phyloP scores from a whole-genome alignment of 371 early-diverging fungal species.

The Thermomucor indicae-seudaticae region DNA sequence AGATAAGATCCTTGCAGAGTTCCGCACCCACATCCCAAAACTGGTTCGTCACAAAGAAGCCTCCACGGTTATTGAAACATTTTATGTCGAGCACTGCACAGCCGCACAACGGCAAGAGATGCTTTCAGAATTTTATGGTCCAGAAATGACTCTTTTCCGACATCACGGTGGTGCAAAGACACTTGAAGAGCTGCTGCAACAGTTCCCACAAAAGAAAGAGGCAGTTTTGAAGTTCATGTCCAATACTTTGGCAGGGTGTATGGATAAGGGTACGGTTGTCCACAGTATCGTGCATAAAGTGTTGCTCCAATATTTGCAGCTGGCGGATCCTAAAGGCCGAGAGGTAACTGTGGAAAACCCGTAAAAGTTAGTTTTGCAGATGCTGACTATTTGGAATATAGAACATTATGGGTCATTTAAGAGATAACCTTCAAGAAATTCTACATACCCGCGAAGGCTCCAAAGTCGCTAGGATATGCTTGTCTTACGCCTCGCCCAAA shows the following conservation, averaged over 20 bases:
- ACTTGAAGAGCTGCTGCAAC: constrained; percentile 61
- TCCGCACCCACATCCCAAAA: constrained; percentile 78
- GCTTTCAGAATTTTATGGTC: constrained; percentile 92
- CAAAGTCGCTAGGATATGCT: constrained; percentile 75
- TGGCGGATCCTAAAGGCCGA: constrained; percentile 58
- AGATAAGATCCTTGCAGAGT: constrained; percentile 71
- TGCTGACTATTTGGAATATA: constrained; percentile 4
- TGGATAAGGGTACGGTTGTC: constrained; percentile 83
- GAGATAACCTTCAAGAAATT: constrained; percentile 82
- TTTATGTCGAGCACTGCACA: constrained; percentile 78
- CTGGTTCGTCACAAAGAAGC: constrained; percentile 82
- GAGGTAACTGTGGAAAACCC: constrained; percentile 40
- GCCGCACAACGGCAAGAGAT: constrained; percentile 71
- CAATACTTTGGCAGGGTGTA: constrained; percentile 62
- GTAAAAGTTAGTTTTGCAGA: neutral
- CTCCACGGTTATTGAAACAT: constrained; percentile 79
- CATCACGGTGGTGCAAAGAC: constrained; percentile 46
- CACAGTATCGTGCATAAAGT: constrained; percentile 87
- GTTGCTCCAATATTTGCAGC: constrained; percentile 76
- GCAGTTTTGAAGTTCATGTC: constrained; percentile 70
- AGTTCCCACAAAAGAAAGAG: constrained; percentile 75
- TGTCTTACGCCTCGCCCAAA: constrained; percentile 76
- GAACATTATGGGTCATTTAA: constrained; percentile 72
- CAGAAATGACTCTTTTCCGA: constrained; percentile 80
- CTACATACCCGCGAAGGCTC: constrained; percentile 92